Evolutionary conservation across 495 filamentous ascomycete genomes (phyloP).

Genomic region (Talaromyces adpressus): DNA sequence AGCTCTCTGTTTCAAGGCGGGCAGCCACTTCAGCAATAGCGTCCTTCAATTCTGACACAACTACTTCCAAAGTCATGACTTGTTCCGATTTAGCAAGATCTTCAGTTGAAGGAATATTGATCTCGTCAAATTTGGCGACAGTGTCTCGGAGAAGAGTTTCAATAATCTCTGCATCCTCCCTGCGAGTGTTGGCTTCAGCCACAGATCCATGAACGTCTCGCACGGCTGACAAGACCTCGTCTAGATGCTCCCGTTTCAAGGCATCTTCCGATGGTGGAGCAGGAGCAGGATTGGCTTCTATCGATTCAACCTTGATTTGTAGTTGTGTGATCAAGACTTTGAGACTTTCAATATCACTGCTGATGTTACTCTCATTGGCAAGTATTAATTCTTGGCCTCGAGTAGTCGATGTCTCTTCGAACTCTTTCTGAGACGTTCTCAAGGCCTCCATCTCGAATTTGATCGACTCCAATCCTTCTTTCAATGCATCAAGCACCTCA

Average conservation of each 20-base stretch:
- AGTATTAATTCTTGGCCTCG: slow-evolving; percentile 51
- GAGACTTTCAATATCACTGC: slow-evolving; percentile 73
- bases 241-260: slow-evolving; percentile 53
- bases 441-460: slow-evolving; percentile 73
- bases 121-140: slow-evolving; percentile 73
- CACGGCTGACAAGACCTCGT: slow-evolving; percentile 49
- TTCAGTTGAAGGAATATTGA: slow-evolving; percentile 55
- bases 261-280: slow-evolving; percentile 34
- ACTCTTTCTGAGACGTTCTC: slow-evolving; percentile 40
- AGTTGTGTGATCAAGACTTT: slow-evolving; percentile 76
- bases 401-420: slow-evolving; percentile 31
- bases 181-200: slow-evolving; percentile 43
- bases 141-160: slow-evolving; percentile 80
- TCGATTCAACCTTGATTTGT: slow-evolving; percentile 72
- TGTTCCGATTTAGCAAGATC: slow-evolving; percentile 67
- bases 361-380: slow-evolving; percentile 41
- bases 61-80: slow-evolving; percentile 61
- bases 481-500: slow-evolving; percentile 81
- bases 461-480: slow-evolving; percentile 64
- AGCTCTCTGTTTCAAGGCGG: slow-evolving; percentile 52
- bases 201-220: slow-evolving; percentile 54
- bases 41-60: slow-evolving; percentile 66
- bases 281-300: slow-evolving; percentile 53
- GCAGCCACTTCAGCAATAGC: slow-evolving; percentile 50
- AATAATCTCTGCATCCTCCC: slow-evolving; percentile 80